Evolutionary conservation across 805 yeast species (phyloP).

Genomic region (Zygoascus biomembranicola): DNA sequence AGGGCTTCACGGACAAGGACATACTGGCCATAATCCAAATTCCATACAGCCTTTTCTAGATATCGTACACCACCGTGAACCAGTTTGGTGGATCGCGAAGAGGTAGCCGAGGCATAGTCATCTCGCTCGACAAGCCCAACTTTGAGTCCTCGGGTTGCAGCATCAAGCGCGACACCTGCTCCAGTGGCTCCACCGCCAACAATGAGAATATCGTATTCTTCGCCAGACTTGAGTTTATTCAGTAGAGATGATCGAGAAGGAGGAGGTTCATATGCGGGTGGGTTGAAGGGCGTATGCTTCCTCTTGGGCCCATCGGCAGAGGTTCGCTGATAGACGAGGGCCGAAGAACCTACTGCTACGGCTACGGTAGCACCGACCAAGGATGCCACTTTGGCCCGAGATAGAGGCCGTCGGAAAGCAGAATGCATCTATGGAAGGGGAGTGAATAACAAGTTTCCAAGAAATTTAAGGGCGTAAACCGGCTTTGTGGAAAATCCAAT

Average conservation of each 20-base stretch:
- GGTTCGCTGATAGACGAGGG: not conserved
- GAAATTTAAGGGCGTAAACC: not conserved
- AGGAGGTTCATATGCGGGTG: constrained; percentile 16
- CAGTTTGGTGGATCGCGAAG: constrained; percentile 90
- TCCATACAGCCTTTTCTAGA: constrained; percentile 89
- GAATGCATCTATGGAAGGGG: not conserved
- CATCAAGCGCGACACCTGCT: constrained; percentile 87
- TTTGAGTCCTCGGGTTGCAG: constrained; percentile 80
- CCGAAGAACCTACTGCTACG: not conserved
- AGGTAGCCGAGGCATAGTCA: constrained; percentile 89
- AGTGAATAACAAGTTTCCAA: not conserved
- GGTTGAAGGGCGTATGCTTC: constrained; percentile 7
- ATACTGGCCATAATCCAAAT: constrained; percentile 81
- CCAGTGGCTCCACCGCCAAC: constrained; percentile 98
- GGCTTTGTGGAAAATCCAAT: not conserved
- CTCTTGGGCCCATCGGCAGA: not conserved
- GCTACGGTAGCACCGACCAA: not conserved
- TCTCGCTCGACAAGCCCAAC: constrained; percentile 80
- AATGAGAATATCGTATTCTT: constrained; percentile 69
- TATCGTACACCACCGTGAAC: constrained; percentile 98
- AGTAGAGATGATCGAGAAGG: constrained; percentile 23
- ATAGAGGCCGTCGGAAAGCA: not conserved
- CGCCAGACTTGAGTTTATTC: constrained; percentile 25
- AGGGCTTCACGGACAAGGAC: constrained; percentile 84
- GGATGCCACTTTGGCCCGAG: not conserved